Percentiles rank a stretch among this genome's conserved stretches.
phyloP scores from a whole-genome alignment of 1,139 yeast species.

The Hemisphaericaspora subhashii region DNA sequence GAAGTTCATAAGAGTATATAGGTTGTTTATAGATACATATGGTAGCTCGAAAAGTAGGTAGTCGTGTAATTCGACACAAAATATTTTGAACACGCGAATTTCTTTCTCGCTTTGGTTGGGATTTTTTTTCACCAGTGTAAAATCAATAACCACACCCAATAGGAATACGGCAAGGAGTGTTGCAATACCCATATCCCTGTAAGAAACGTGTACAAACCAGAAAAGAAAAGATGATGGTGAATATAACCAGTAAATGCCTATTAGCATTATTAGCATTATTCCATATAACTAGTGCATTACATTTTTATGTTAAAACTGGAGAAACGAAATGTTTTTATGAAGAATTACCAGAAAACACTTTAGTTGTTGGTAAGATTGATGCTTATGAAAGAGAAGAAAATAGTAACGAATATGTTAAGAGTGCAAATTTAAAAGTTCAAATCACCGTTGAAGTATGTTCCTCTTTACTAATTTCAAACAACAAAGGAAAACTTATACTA shows the following conservation, averaged over 20 bases:
- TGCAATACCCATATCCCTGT: too few species aligned
- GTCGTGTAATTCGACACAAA: neutral
- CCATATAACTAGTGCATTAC: conserved; percentile 33
- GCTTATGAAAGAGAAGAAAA: conserved; percentile 39
- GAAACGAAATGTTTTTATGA: conserved; percentile 49
- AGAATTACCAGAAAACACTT: conserved; percentile 42
- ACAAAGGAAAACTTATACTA: too few species aligned
- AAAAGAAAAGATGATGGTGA: too few species aligned
- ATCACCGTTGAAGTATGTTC: conserved; percentile 43
- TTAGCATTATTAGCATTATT: conserved; percentile 14
- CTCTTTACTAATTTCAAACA: too few species aligned
- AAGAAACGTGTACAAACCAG: too few species aligned
- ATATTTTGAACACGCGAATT: conserved; percentile 6
- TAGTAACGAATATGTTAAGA: conserved; percentile 29
- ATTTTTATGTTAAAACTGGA: conserved; percentile 47
- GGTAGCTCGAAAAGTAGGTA: too few species aligned
- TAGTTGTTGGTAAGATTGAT: conserved; percentile 47
- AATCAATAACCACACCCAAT: too few species aligned
- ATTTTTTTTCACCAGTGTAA: too few species aligned
- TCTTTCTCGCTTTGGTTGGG: too few species aligned
- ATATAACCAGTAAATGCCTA: conserved; percentile 1
- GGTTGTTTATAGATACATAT: neutral
- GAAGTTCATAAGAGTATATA: neutral
- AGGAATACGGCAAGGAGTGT: too few species aligned
- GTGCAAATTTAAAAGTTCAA: conserved; percentile 34